Conservation (phyloP, 768 basidiomycete species). For the Lactarius quietus region DNA sequence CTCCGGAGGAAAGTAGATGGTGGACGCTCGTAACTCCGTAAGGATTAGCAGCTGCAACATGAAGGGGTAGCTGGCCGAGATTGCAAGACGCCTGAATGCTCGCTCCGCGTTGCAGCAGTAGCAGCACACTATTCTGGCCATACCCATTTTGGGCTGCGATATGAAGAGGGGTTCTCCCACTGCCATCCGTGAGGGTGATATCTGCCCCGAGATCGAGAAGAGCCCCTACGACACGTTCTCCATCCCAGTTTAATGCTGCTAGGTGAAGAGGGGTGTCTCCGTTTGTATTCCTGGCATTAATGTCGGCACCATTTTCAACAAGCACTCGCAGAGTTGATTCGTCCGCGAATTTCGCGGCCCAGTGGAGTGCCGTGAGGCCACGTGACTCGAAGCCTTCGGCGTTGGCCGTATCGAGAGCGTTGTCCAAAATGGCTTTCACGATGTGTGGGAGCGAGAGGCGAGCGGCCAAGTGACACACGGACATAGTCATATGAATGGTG, state of each 20-base stretch:
- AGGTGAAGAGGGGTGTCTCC: slow-evolving; percentile 7
- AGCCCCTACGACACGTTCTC: slow-evolving; percentile 3
- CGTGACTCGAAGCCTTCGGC: background rate
- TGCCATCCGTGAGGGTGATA: background rate
- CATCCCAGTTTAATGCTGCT: slow-evolving; percentile 5
- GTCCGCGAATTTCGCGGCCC: slow-evolving; percentile 8
- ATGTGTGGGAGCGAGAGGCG: slow-evolving; percentile 9
- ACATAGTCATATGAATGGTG: background rate
- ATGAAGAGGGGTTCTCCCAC: slow-evolving; percentile 8
- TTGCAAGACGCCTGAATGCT: background rate
- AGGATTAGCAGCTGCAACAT: background rate
- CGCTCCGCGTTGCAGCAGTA: slow-evolving; percentile 5
- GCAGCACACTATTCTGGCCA: slow-evolving; percentile 1
- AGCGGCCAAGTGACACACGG: slow-evolving; percentile 8
- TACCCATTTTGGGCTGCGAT: slow-evolving; percentile 2
- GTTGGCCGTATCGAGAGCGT: background rate
- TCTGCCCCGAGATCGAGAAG: slow-evolving; percentile 1
- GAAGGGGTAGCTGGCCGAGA: slow-evolving; percentile 1
- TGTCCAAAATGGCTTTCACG: background rate
- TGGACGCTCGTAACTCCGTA: background rate
- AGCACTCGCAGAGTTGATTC: background rate
- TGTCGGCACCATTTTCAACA: slow-evolving; percentile 5
- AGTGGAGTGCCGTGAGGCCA: slow-evolving; percentile 7
- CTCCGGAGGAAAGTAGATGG: background rate
- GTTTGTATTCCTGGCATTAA: background rate